Evolutionary conservation across 495 filamentous ascomycete species (phyloP).

Genomic region (Polyplosphaeria fusca): DNA sequence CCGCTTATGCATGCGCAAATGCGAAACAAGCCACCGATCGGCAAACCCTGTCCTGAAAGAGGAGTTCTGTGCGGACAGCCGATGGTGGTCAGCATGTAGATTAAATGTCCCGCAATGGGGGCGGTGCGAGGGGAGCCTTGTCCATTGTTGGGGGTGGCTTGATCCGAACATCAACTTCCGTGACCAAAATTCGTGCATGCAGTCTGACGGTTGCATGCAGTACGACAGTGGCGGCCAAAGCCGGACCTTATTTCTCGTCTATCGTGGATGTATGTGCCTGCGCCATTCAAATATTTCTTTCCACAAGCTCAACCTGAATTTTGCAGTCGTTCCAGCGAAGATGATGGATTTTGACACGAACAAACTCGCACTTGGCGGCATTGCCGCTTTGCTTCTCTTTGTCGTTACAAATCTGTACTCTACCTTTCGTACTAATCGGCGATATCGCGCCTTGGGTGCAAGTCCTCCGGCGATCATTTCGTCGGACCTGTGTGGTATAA

Average conservation of each 20-base stretch:
- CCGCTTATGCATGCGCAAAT: no score
- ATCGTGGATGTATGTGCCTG: neutral
- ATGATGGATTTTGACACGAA: neutral
- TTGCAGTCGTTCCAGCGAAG: neutral
- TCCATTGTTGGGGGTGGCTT: no score
- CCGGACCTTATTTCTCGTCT: neutral
- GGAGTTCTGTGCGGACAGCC: no score
- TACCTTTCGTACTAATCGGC: constrained; percentile 2
- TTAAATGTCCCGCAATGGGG: neutral
- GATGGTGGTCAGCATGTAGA: no score
- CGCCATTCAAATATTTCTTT: neutral
- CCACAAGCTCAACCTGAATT: neutral
- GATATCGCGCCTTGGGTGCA: neutral
- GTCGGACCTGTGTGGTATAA: neutral
- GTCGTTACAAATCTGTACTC: neutral
- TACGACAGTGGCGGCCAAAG: neutral
- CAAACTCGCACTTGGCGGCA: neutral
- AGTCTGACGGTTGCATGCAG: no score
- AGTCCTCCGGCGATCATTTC: neutral
- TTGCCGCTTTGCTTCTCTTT: neutral
- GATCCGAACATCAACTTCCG: neutral
- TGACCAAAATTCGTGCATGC: neutral
- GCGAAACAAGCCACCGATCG: no score
- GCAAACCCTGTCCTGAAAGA: no score
- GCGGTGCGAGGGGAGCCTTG: no score